These are phyloP conservation scores for Mesembryanthemum crystallinum DNA, from an alignment of 148 eudicot genomes.

Conservation along the genomic window DNA sequence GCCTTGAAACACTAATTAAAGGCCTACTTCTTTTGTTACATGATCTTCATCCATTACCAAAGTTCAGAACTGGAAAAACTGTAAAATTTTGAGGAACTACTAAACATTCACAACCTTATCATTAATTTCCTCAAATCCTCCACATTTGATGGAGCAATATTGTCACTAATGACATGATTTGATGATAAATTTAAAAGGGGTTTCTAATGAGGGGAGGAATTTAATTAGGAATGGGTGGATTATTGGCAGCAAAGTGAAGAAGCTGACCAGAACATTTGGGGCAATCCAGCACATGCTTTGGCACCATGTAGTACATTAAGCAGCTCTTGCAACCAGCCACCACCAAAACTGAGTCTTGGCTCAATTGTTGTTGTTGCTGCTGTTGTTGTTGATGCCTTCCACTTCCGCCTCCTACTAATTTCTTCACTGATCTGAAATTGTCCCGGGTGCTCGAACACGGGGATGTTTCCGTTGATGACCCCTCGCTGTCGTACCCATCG, in stretches of 20 bases:
- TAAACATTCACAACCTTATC: neutral
- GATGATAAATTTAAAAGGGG: neutral
- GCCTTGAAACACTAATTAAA: neutral
- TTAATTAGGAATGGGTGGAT: neutral
- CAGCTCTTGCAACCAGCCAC: constrained; percentile 94
- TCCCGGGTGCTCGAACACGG: constrained; percentile 31
- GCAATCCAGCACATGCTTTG: constrained; percentile 64
- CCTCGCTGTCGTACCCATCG: constrained; percentile 50
- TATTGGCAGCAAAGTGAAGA: constrained; percentile 60
- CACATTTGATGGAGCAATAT: no score
- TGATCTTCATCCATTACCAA: neutral
- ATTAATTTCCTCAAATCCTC: no score
- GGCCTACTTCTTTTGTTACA: neutral
- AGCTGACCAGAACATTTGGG: constrained; percentile 90
- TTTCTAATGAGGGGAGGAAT: neutral
- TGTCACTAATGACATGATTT: no score
- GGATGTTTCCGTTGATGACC: constrained; percentile 48
- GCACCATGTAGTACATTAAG: constrained; percentile 93
- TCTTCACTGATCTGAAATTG: constrained; percentile 27
- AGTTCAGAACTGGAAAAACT: neutral
- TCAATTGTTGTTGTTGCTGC: neutral
- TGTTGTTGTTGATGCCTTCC: neutral
- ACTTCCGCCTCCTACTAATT: neutral
- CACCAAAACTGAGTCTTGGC: constrained; percentile 44
- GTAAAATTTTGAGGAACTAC: neutral